phyloP scores from a whole-genome alignment of 1,284 basidiomycete genomes.

The Microstroma glucosiphilum region DNA sequence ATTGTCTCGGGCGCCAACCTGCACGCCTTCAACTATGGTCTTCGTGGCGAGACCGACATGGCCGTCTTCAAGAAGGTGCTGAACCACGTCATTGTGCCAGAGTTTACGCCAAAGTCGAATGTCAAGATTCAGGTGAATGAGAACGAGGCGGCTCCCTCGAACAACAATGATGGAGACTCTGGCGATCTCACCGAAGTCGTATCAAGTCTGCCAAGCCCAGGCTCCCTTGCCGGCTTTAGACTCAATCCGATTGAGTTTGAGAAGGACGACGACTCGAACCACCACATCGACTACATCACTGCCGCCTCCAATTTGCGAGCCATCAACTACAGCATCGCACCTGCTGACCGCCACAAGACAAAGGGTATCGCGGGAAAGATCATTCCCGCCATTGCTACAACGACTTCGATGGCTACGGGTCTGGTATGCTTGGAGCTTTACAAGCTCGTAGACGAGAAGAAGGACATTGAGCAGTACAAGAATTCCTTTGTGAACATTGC shows the following conservation, averaged over 20 bases:
- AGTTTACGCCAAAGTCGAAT: constrained; percentile 84
- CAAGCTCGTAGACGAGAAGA: constrained; percentile 88
- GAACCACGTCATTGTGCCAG: constrained; percentile 79
- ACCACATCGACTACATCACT: constrained; percentile 99
- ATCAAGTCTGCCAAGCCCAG: constrained; percentile 39
- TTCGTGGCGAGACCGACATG: constrained; percentile 80
- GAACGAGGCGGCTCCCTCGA: constrained; percentile 64
- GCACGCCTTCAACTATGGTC: constrained; percentile 95
- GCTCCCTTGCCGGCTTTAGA: constrained; percentile 83
- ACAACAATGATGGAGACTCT: constrained; percentile 51
- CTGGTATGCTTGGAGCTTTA: constrained; percentile 94
- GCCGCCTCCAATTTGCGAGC: constrained; percentile 95
- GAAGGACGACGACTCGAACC: constrained; percentile 97
- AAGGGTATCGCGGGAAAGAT: constrained; percentile 99
- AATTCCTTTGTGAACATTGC: constrained; percentile 96
- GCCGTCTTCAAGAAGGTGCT: constrained; percentile 76
- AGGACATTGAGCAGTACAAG: constrained; percentile 88
- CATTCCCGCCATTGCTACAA: constrained; percentile 98
- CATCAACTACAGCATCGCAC: constrained; percentile 84
- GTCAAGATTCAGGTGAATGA: constrained; percentile 93
- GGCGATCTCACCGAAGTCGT: constrained; percentile 40
- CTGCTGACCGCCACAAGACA: constrained; percentile 85
- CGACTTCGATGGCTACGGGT: constrained; percentile 84
- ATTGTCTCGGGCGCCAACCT: constrained; percentile 91
- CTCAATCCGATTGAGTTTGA: constrained; percentile 94